Evolutionary conservation across 1,284 basidiomycete species (phyloP), one percentile per base, ranked within the genome.

Genomic region (Naganishia albida): DNA sequence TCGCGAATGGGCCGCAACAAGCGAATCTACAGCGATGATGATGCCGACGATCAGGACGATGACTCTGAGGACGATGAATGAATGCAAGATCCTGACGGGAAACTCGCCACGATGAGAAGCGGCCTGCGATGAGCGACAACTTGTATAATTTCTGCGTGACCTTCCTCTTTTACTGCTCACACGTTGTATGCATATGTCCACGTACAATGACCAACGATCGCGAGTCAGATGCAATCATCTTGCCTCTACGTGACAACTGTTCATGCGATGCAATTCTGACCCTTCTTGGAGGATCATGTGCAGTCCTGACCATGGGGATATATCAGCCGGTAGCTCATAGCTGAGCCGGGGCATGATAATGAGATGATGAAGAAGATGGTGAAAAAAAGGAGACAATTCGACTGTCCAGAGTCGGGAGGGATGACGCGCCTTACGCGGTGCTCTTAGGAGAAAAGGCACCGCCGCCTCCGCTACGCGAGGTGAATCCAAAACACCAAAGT

Each of bases 21-120:
- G 18, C 38, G 39, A 8, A 44, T 59, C 40, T 43, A 42, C 18
- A 65, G 50, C 57, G 56, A 65, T 18, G 63, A 55, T 16, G 53
- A 23, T 2, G 51, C 46, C 7, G 63, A 59, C 15, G 63, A 65
- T 46, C 54, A 50, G 16, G 57, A 65, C 26, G 56, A 60, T 28
- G 49, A 46, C 18, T 56, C 42, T 40, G 64, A 65, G 46, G 56
- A 60, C 25, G 57, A 60, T 48, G 57, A 39, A 3, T 18, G 10
- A 46, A 28, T 34, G 28, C 15, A n/a, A 34, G 20, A 25, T 28
- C 15, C 18, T 13, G 28, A 39, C 28, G 12, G 51, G 8, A n/a
- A 39, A 20, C 10, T 34, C 10, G 34, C 34, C 6, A 10, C 34
- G 34, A 34, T 34, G 34, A 6, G 34, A 34, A 34, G 34, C 34